Percentiles rank a stretch among this genome's conserved stretches.
These are phyloP conservation scores for Paxillus ammoniavirescens DNA, from an alignment of 768 basidiomycete species.

Conservation along the genomic window DNA sequence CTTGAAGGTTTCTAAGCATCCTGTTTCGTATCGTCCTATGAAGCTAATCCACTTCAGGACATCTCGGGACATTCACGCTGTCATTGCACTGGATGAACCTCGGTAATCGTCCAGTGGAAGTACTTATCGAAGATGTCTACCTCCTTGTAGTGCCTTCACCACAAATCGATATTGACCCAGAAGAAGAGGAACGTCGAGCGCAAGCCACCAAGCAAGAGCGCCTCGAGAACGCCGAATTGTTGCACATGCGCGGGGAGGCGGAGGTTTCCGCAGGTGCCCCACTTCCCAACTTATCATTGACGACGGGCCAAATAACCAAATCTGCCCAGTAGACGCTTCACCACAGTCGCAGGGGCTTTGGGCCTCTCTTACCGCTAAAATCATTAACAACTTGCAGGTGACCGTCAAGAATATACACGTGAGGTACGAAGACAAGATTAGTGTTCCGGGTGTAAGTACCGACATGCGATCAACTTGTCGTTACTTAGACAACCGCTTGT, in stretches of 20 bases:
- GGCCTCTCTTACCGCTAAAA: slow-evolving; percentile 79
- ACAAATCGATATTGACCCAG: slow-evolving; percentile 64
- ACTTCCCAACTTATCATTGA: neutral
- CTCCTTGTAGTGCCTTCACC: slow-evolving; percentile 86
- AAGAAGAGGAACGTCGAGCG: slow-evolving; percentile 80
- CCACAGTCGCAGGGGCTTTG: slow-evolving; percentile 83
- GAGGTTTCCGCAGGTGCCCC: slow-evolving; percentile 48
- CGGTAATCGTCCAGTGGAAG: slow-evolving; percentile 86
- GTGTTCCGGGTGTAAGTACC: slow-evolving; percentile 80
- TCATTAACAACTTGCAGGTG: slow-evolving; percentile 95
- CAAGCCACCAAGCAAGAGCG: slow-evolving; percentile 89
- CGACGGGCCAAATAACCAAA: neutral
- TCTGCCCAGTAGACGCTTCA: slow-evolving; percentile 41
- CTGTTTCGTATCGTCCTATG: neutral
- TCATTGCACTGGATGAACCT: slow-evolving; percentile 89
- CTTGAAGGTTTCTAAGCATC: slow-evolving; percentile 62
- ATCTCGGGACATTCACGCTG: slow-evolving; percentile 82
- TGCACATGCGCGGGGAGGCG: slow-evolving; percentile 63
- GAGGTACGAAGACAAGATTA: slow-evolving; percentile 93
- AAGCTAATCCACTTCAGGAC: slow-evolving; percentile 45
- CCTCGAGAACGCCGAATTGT: slow-evolving; percentile 81
- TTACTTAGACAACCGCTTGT: slow-evolving; percentile 2
- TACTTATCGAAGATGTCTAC: slow-evolving; percentile 92
- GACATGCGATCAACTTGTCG: neutral
- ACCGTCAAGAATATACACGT: slow-evolving; percentile 95